Conservation (phyloP, 768 basidiomycete species). For the Russula brevipes region DNA sequence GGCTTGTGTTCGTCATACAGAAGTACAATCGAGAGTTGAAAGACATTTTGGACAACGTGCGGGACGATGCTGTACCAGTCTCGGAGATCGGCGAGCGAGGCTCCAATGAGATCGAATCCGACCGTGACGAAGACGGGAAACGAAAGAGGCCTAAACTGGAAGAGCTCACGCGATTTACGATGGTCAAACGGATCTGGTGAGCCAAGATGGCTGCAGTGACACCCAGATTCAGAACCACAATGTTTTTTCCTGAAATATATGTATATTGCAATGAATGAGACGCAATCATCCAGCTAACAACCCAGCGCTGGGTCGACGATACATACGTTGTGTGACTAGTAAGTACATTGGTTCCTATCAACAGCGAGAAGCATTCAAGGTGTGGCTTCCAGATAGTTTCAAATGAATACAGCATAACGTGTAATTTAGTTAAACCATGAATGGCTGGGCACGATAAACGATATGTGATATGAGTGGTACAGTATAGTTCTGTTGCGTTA, state of each 20-base stretch:
- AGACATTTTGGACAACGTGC: conserved; percentile 57
- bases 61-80: conserved; percentile 61
- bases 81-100: conserved; percentile 67
- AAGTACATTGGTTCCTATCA: background rate
- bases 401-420: background rate
- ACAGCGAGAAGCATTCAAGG: background rate
- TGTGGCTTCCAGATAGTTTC: background rate
- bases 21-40: conserved; percentile 80
- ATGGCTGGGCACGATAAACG: background rate
- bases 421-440: conserved; percentile 9
- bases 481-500: background rate
- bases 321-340: conserved; percentile 6
- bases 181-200: conserved; percentile 89
- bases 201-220: background rate
- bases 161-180: conserved; percentile 89
- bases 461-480: background rate
- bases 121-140: conserved; percentile 23
- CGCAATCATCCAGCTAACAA: background rate
- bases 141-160: conserved; percentile 70
- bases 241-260: background rate
- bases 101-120: conserved; percentile 13
- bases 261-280: conserved; percentile 10
- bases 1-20: conserved; percentile 34
- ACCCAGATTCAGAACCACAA: background rate
- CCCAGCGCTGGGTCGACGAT: background rate